Conservation (phyloP, 306 rosid genomes). For the Fagus crenata region DNA sequence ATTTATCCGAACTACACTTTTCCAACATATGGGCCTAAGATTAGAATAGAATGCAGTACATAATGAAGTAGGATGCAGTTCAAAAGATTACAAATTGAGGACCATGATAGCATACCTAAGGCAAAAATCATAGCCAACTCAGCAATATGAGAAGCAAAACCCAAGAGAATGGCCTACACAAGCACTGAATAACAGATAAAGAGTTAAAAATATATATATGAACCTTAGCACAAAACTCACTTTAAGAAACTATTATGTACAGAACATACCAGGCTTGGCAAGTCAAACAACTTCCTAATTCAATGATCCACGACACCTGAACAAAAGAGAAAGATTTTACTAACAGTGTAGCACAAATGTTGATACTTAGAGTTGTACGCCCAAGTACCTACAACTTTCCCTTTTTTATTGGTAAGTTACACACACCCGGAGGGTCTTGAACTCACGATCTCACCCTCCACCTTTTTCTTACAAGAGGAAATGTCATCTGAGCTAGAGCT, state of each 20-base stretch:
- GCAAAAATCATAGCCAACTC: slow-evolving; percentile 27
- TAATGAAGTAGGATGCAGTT: slow-evolving; percentile 15
- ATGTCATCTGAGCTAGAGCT: too few relatives aligned
- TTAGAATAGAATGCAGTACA: slow-evolving; percentile 25
- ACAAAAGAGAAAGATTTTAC: slow-evolving; percentile 24
- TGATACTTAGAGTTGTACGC: slow-evolving; percentile 1
- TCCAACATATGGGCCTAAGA: background rate
- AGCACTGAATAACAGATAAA: slow-evolving; percentile 12
- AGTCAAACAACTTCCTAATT: slow-evolving; percentile 52
- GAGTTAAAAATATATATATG: slow-evolving; percentile 1
- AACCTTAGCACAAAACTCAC: slow-evolving; percentile 21
- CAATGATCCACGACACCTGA: slow-evolving; percentile 93
- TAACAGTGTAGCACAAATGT: background rate
- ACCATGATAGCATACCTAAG: slow-evolving; percentile 38
- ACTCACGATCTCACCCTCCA: too few relatives aligned
- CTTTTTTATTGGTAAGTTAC: too few relatives aligned
- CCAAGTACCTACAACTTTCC: background rate
- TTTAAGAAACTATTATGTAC: slow-evolving; percentile 24
- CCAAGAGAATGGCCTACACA: slow-evolving; percentile 26
- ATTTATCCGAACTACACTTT: background rate
- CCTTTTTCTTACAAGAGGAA: too few relatives aligned
- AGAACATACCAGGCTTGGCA: slow-evolving; percentile 42
- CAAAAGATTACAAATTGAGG: slow-evolving; percentile 13
- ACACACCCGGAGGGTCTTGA: too few relatives aligned
- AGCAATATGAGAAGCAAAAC: slow-evolving; percentile 16